Evolutionary conservation across 2,329 filamentous ascomycete species (phyloP), one percentile per base, ranked within the genome.

Genomic region (Parastagonospora nodorum): DNA sequence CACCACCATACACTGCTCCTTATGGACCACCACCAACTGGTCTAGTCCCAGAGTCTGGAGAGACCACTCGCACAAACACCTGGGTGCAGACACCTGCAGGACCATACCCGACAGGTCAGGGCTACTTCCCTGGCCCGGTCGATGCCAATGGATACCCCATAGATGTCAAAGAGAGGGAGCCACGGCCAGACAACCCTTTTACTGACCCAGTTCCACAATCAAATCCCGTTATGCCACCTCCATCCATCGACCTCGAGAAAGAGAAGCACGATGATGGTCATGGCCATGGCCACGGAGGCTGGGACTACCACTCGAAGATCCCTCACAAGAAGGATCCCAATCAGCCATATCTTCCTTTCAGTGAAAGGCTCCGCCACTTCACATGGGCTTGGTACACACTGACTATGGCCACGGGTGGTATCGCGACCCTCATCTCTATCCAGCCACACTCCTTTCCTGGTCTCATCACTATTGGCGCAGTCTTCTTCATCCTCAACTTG

Each of bases 401-500:
- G 44, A 77, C 78, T 10, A 80, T 81, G 77, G 69, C 73, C 14
- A 80, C 78, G 1, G 78, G 78, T 15, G 78, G 77, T 39, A 66
- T 81, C 12, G 69, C 75, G 11, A 71, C 78, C 1, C 66, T 80
- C 10, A 71, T 80, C 27, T 63, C 73, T 4, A 66, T 75, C 29
- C 69, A 76, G 37, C 78, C 77, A 0, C 76, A 77, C 48, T 51
- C 61, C 1, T 84, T 83, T 57, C 60, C 62, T 0, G 81, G 81
- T 15, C 75, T 84, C 12, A 71, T 77, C 49, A 76, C 73, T 7
- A 80, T 84, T 47, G 82, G 81, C 15, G 78, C 79, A 27, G 58
- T 79, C 50, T 73, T 83, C 55, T 83, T 78, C 63, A 67, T 82
- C 32, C 59, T 82, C 53, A 81, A 82, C 60, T 69, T 83, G 4